These are phyloP conservation scores for Dalbergia cultrata DNA, from an alignment of 306 rosid species.

Conservation along the genomic window DNA sequence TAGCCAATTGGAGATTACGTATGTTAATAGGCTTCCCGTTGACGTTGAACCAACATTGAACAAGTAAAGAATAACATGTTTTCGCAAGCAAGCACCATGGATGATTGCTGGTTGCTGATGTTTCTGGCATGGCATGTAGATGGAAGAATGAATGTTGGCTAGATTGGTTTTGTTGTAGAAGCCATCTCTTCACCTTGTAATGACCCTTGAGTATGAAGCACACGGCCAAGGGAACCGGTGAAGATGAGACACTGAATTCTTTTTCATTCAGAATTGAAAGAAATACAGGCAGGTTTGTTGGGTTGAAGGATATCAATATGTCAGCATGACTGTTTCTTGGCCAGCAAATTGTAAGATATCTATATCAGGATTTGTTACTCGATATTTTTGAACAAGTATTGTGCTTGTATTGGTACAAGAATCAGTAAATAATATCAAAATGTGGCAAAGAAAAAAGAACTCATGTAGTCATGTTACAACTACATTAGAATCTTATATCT, in stretches of 20 bases:
- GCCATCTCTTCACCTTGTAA: constrained; percentile 11
- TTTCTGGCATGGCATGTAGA: constrained; percentile 37
- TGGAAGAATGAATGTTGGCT: constrained; percentile 35
- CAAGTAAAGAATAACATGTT: constrained; percentile 1
- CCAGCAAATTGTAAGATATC: constrained; percentile 3
- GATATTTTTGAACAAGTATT: constrained; percentile 15
- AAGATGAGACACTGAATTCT: constrained; percentile 32
- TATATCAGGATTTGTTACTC: neutral
- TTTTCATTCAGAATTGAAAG: neutral
- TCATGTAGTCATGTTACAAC: constrained; percentile 11
- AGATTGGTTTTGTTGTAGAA: neutral
- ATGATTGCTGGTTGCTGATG: constrained; percentile 27
- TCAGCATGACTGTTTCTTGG: neutral
- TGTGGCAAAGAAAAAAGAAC: constrained; percentile 32
- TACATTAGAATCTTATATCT: neutral
- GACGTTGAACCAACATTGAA: constrained; percentile 1
- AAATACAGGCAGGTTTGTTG: neutral
- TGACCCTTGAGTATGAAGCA: constrained; percentile 17
- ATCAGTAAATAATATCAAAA: constrained; percentile 3
- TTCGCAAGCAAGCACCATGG: constrained; percentile 35
- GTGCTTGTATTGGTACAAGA: neutral
- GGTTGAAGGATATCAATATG: constrained; percentile 16
- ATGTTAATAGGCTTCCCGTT: neutral
- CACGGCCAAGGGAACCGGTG: neutral
- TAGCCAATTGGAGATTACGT: constrained; percentile 35